These are phyloP conservation scores for Leavenworthia alabamica DNA, from an alignment of 345 rosid genomes.

Conservation along the genomic window DNA sequence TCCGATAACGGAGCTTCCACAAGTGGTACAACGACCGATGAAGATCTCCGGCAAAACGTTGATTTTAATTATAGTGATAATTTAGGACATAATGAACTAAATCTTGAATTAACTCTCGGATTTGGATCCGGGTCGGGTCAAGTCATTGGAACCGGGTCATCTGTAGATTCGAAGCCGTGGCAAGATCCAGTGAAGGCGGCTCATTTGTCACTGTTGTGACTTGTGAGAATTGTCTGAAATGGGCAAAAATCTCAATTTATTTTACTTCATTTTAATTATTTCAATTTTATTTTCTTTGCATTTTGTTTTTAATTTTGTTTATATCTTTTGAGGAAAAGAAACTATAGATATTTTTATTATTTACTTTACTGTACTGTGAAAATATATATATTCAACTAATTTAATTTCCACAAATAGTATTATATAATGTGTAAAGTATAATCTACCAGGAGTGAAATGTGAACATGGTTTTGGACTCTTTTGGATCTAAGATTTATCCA, in stretches of 20 bases:
- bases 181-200: conserved; percentile 9
- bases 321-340: background rate
- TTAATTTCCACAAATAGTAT: background rate
- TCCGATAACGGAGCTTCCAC: conserved; percentile 25
- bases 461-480: conserved; percentile 12
- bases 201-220: conserved; percentile 23
- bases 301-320: background rate
- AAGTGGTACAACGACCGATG: conserved; percentile 32
- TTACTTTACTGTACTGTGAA: background rate
- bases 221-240: background rate
- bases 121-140: conserved; percentile 12
- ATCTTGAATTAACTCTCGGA: conserved; percentile 30
- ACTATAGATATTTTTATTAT: background rate
- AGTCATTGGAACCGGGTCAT: background rate
- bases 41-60: conserved; percentile 22
- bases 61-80: conserved; percentile 20
- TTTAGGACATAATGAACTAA: conserved; percentile 4
- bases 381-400: background rate
- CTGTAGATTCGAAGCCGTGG: conserved; percentile 30
- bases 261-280: background rate
- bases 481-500: conserved; percentile 8
- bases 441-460: conserved; percentile 6
- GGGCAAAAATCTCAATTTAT: background rate
- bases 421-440: background rate
- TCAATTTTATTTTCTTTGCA: background rate